Conservation (phyloP, 306 rosid genomes). For the Heteromeles arbutifolia region DNA sequence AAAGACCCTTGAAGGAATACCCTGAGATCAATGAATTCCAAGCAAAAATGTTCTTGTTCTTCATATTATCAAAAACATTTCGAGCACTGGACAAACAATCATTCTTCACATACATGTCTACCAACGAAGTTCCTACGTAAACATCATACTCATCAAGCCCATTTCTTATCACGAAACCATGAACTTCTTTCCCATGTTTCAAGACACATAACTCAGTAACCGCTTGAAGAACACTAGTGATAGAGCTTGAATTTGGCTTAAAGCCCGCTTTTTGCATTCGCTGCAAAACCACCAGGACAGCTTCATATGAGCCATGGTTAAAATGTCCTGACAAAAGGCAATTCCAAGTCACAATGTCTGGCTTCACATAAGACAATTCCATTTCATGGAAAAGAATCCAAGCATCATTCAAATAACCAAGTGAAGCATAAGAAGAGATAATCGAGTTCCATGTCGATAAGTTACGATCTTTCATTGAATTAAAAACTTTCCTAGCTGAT, state of each 20-base stretch:
- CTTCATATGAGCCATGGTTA: constrained; percentile 37
- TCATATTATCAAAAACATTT: constrained; percentile 34
- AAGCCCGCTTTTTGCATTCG: constrained; percentile 39
- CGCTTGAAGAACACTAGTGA: constrained; percentile 56
- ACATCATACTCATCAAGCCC: constrained; percentile 48
- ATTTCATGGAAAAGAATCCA: constrained; percentile 32
- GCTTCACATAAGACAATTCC: constrained; percentile 37
- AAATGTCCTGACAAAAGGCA: constrained; percentile 59
- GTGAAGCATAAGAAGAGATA: constrained; percentile 38
- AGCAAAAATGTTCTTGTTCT: constrained; percentile 48
- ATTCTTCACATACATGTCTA: constrained; percentile 65
- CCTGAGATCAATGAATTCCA: constrained; percentile 73
- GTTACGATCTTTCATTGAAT: constrained; percentile 43
- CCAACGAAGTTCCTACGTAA: constrained; percentile 49
- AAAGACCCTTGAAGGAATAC: constrained; percentile 50
- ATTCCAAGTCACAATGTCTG: constrained; percentile 70
- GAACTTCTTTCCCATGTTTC: constrained; percentile 53
- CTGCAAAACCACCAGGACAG: constrained; percentile 32
- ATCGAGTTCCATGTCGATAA: constrained; percentile 66
- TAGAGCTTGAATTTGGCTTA: constrained; percentile 50
- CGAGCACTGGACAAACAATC: constrained; percentile 41
- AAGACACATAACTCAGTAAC: constrained; percentile 39
- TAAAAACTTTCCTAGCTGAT: constrained; percentile 43
- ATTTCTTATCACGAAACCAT: constrained; percentile 49
- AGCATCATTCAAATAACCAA: constrained; percentile 42